Evolutionary conservation across 176 grass and related monocot species (phyloP).

Genomic region (Triticum timopheevii): DNA sequence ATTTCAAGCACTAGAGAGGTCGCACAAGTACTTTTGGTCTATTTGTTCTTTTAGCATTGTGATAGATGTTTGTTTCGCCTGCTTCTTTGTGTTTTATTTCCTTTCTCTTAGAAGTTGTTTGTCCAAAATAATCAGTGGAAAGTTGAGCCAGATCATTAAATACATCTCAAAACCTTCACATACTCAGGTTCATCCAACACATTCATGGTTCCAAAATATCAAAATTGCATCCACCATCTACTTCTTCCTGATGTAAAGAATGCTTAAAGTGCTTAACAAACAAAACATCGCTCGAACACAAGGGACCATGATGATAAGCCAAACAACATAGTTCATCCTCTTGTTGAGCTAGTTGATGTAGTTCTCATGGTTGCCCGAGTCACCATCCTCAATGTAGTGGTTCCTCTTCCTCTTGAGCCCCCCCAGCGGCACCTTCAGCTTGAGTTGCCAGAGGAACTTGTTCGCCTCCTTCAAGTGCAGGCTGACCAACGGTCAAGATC

Average conservation of each 20-base stretch:
- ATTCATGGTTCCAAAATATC: background rate
- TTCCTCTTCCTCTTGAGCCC: conserved; percentile 63
- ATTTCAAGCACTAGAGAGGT: no score
- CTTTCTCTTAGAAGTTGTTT: no score
- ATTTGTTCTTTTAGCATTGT: no score
- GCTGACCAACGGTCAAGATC: conserved; percentile 46
- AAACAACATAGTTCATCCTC: conserved; percentile 50
- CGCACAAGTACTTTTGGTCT: no score
- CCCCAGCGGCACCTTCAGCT: conserved; percentile 56
- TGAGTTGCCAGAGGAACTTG: conserved; percentile 72
- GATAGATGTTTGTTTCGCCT: no score
- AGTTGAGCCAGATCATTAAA: no score
- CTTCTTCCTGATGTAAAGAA: conserved; percentile 12
- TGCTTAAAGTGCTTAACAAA: background rate
- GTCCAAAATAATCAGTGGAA: no score
- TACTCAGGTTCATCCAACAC: no score
- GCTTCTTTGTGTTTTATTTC: no score
- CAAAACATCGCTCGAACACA: background rate
- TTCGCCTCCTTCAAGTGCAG: conserved; percentile 73
- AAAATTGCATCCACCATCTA: conserved; percentile 47
- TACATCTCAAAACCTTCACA: no score
- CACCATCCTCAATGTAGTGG: conserved; percentile 58
- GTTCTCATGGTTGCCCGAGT: conserved; percentile 58
- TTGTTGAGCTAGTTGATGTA: conserved; percentile 74
- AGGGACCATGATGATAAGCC: background rate